Base-by-base conservation (phyloP, 306 rosid genomes). In the Cucurbita pepo region DNA sequence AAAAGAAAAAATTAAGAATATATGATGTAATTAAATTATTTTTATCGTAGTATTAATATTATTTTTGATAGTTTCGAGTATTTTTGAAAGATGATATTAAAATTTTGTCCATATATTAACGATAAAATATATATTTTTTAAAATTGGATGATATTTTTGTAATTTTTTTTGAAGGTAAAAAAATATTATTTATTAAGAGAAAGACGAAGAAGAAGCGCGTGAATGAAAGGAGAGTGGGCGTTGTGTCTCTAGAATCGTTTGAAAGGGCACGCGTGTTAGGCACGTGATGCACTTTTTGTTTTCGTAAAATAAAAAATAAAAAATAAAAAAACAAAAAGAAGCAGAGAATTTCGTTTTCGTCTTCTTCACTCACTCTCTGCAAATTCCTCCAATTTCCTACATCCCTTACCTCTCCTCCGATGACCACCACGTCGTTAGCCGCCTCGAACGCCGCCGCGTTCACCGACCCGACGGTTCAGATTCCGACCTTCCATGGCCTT, bases 401-500 rank as follows among this genome's bases (percentile, higher is more conserved):
- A 43, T 30, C 75, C 74, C 62, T 59, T 2, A 13, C 18, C 13
- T 37, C 30, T 0, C 43, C 57, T 44, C 55, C 9, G 22, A 47
- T 48, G 73, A 87, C 89, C 83, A 81, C 97, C 89, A 69, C 95
- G 83, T 50, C 54, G 0, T 83, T 90, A 38, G 87, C 82, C 69
- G 74, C 89, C 62, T 64, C 93, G 6, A 80, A 53, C 80, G 44
- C 86, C 12, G 81, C 82, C 72, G 62, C 86, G 43, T 79, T 87
- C 25, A 80, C 79, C 71, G 92, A 91, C 54, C 81, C 81, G 0
- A 80, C 84, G 64, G 13, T 78, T 76, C 93, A 84, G 89, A 80
- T 91, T 86, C 97, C 84, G 3, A 77, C 56, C 79, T 90, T 83
- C 48, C 89, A 85, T 7, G 86, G 88, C 22, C 75, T 95, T 60